These are phyloP conservation scores for Cyclospora cayetanensis DNA, from an alignment of 169 alveolate species.

Conservation along the genomic window DNA sequence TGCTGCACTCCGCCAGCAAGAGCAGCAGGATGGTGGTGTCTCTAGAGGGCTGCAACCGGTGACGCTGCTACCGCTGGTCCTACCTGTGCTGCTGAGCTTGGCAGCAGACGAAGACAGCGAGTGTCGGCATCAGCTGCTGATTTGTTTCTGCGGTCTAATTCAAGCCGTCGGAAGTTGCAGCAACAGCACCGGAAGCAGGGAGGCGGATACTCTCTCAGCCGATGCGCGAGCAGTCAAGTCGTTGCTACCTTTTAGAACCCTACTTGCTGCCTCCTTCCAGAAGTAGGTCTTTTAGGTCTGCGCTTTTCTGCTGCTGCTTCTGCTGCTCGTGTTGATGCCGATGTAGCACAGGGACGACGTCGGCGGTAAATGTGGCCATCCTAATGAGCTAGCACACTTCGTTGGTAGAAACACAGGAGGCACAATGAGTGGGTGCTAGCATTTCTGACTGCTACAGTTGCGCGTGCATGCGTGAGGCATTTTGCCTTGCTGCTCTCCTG, in stretches of 20 bases:
- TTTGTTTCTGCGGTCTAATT: neutral
- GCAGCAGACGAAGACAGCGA: neutral
- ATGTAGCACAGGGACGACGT: too few species aligned
- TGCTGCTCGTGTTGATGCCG: neutral
- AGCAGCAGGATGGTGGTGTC: neutral
- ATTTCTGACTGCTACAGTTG: neutral
- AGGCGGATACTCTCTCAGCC: neutral
- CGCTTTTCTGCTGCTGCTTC: neutral
- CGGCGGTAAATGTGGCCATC: too few species aligned
- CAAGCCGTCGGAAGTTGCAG: neutral
- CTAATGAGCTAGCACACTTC: too few species aligned
- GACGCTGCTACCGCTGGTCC: neutral
- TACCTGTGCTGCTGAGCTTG: neutral
- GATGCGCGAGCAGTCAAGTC: neutral
- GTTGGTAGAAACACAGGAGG: too few species aligned
- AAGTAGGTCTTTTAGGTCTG: neutral
- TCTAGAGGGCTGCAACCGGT: neutral
- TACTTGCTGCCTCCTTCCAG: neutral
- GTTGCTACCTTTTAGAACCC: neutral
- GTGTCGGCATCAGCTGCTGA: neutral
- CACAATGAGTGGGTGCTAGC: too few species aligned
- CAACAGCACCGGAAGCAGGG: neutral
- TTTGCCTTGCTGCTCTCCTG: neutral
- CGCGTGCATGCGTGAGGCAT: neutral
- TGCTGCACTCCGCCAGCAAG: neutral